Evolutionary conservation across 2,329 filamentous ascomycete species (phyloP).

Genomic region (Alternaria metachromatica): DNA sequence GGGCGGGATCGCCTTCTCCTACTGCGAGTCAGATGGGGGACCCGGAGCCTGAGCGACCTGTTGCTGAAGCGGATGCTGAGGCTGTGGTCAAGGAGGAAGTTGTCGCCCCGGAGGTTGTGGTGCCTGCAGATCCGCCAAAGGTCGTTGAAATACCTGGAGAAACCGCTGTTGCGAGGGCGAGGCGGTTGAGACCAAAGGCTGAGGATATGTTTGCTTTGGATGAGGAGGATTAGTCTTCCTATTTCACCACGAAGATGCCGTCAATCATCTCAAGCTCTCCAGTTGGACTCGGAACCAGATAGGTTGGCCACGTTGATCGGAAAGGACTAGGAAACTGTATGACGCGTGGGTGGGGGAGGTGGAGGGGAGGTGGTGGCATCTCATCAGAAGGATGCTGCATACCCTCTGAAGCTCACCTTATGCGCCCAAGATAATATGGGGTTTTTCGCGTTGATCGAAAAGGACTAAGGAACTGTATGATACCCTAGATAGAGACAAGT

Average conservation of each 20-base stretch:
- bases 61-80: neutral
- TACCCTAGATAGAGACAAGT: conserved; percentile 6
- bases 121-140: neutral
- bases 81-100: neutral
- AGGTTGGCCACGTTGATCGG: too few species aligned
- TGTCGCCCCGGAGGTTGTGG: neutral
- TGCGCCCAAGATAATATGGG: too few species aligned
- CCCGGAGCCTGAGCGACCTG: neutral
- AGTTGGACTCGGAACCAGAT: too few species aligned
- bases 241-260: too few species aligned
- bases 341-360: too few species aligned
- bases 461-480: neutral
- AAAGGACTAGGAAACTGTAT: too few species aligned
- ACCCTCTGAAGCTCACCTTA: too few species aligned
- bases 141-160: conserved; percentile 35
- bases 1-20: neutral
- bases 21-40: neutral
- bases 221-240: conserved; percentile 7
- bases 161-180: conserved; percentile 45
- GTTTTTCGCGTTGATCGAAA: too few species aligned
- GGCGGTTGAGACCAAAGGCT: conserved; percentile 43
- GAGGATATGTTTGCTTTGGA: conserved; percentile 51
- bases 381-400: too few species aligned
- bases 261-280: too few species aligned
- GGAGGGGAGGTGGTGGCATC: too few species aligned